Evolutionary conservation across 805 yeast genomes (phyloP), one percentile per base, ranked within the genome.

Genomic region (Saccharomyces eubayanus): DNA sequence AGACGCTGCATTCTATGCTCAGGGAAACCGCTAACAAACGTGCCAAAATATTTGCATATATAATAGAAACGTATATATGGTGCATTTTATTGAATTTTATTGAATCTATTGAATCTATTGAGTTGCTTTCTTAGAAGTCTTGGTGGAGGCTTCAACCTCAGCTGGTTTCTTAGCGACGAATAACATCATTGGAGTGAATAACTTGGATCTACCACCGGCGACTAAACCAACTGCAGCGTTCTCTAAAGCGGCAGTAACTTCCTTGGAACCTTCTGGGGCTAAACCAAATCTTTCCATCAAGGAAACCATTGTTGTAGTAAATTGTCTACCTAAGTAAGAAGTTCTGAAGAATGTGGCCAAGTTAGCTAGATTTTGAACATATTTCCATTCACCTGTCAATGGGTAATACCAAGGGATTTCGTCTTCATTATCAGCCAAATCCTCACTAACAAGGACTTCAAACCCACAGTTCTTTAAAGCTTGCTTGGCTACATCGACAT

Each of bases 161-260:
- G 72, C 69, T 59, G 98, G 98, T 76, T 92, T 92, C 76, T 81
- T 85, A 63, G 81, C 90, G 60, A 94, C 82, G 69, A 84, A 92
- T 70, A 94, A 79, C 94, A 89, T 87, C 99, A 94, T 94, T 66
- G 99, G 99, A 45, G 98, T 92, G 77, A 94, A 94, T 61, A 94
- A 78, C 65, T 87, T 84, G 72, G 85, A 79, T 73, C 79, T 79
- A 71, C 97, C 99, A 73, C 99, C 99, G 54, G 83, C 87, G 54
- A 91, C 97, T 66, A 94, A 81, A 72, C 90, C 91, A 56, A 92
- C 84, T 53, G 98, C 98, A 57, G 99, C 99, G 70, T 91, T 94
- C 76, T 94, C 99, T 61, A 94, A 80, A 30, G 98, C 98, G 57
- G 74, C 79, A 46, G 98, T 89, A 59, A 94, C 97, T 76, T 89